Conservation (phyloP, 805 yeast genomes). For the Kluyveromyces dobzhanskii region DNA sequence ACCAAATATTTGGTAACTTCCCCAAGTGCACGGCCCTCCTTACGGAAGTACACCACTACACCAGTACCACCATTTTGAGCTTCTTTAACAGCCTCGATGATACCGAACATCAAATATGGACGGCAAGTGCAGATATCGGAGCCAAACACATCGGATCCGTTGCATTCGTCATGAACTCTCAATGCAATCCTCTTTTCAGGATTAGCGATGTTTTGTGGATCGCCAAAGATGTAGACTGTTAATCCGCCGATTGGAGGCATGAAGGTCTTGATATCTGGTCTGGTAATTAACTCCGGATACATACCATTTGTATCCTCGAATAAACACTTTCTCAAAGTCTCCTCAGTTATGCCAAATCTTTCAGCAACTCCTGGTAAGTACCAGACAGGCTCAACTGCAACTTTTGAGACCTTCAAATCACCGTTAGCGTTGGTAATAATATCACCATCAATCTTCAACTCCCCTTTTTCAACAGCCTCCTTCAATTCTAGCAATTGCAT, state of each 20-base stretch:
- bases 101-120: conserved; percentile 58
- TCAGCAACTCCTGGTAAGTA: conserved; percentile 61
- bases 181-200: conserved; percentile 44
- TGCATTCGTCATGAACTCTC: conserved; percentile 62
- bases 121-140: conserved; percentile 65
- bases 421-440: conserved; percentile 52
- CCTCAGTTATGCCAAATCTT: conserved; percentile 50
- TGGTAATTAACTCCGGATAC: conserved; percentile 60
- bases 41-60: conserved; percentile 55
- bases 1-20: conserved; percentile 64
- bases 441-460: conserved; percentile 49
- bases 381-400: conserved; percentile 69
- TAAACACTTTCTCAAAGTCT: conserved; percentile 47
- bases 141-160: conserved; percentile 63
- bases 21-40: conserved; percentile 63
- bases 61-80: conserved; percentile 64
- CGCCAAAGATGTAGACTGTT: conserved; percentile 59
- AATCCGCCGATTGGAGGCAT: conserved; percentile 64
- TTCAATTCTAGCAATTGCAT: conserved; percentile 51
- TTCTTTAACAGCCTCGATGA: conserved; percentile 58
- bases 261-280: conserved; percentile 59
- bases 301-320: conserved; percentile 66
- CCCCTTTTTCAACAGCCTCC: conserved; percentile 46
- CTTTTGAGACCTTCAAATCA: conserved; percentile 52
- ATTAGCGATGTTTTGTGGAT: conserved; percentile 46